Percentiles rank a stretch among this genome's conserved stretches.
Conservation (phyloP, 1,284 basidiomycete species). For the Blastosporella zonata region DNA sequence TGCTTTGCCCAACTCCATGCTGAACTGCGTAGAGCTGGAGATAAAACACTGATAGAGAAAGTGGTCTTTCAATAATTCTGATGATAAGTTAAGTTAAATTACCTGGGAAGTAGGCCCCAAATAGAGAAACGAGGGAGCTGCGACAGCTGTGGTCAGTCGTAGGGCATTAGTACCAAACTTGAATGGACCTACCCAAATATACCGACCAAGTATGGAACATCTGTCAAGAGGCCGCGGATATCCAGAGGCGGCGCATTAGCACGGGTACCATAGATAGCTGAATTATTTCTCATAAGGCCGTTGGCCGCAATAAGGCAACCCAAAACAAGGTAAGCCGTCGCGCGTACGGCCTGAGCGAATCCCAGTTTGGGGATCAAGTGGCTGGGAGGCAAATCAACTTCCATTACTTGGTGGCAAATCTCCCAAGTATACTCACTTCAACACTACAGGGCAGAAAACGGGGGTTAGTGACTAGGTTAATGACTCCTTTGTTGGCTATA, state of each 20-base stretch:
- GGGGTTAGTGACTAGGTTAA: background rate
- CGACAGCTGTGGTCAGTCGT: background rate
- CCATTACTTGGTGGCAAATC: background rate
- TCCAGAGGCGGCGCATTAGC: slow-evolving; percentile 14
- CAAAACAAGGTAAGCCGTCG: slow-evolving; percentile 22
- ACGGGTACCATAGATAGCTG: slow-evolving; percentile 5
- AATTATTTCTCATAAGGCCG: slow-evolving; percentile 21
- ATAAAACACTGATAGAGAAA: slow-evolving; percentile 21
- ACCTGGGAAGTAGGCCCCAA: slow-evolving; percentile 25
- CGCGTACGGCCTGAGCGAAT: slow-evolving; percentile 25
- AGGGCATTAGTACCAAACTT: background rate
- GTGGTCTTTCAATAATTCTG: too few relatives aligned
- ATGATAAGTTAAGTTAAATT: too few relatives aligned
- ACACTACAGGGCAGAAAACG: slow-evolving; percentile 17
- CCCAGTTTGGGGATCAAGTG: slow-evolving; percentile 24
- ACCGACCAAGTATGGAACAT: slow-evolving; percentile 20
- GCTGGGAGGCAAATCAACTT: slow-evolving; percentile 15
- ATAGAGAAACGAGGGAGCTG: slow-evolving; percentile 17
- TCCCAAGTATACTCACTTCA: slow-evolving; percentile 20
- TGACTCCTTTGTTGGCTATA: background rate
- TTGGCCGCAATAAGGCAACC: slow-evolving; percentile 22
- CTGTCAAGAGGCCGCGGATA: slow-evolving; percentile 22
- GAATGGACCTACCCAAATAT: slow-evolving; percentile 18
- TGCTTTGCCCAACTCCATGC: slow-evolving; percentile 18
- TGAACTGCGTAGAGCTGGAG: slow-evolving; percentile 25